Evolutionary conservation across 2,329 filamentous ascomycete species (phyloP).

Genomic region (Amauroascus verrucosus): DNA sequence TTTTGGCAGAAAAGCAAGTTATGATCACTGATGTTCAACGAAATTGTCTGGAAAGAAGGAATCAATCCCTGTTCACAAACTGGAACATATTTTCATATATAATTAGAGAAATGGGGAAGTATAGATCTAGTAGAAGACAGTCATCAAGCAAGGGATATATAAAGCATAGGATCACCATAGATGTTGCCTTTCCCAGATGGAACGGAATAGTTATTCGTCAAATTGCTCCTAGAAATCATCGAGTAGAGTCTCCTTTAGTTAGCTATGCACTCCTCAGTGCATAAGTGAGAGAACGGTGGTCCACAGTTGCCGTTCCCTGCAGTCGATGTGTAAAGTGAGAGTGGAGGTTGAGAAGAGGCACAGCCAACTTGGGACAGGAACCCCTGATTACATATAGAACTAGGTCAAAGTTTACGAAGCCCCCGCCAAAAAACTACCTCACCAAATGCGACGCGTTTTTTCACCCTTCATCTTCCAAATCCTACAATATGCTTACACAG

Average conservation of each 20-base stretch:
- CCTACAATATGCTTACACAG: no score
- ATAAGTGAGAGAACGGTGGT: background rate
- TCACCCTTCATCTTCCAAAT: no score
- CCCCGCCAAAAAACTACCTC: no score
- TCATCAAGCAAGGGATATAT: background rate
- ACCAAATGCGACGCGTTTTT: no score
- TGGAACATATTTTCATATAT: no score
- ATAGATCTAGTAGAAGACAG: background rate
- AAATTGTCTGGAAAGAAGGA: no score
- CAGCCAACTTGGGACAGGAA: background rate
- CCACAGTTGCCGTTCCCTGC: background rate
- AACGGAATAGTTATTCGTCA: no score
- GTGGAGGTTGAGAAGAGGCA: background rate
- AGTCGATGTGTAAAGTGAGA: background rate
- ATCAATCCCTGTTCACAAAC: no score
- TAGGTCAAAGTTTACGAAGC: no score
- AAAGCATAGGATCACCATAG: background rate
- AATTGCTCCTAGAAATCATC: background rate
- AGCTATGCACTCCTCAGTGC: background rate
- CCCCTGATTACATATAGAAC: background rate
- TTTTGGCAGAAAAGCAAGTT: background rate
- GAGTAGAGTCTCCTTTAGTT: background rate
- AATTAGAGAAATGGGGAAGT: no score
- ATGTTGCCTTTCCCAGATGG: background rate
- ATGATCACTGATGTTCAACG: background rate